A percentile compares a stretch with the other conserved stretches of the same genome.
These are phyloP conservation scores for Colletotrichum gigasporum DNA, from an alignment of 2,329 filamentous ascomycete species.

Conservation along the genomic window DNA sequence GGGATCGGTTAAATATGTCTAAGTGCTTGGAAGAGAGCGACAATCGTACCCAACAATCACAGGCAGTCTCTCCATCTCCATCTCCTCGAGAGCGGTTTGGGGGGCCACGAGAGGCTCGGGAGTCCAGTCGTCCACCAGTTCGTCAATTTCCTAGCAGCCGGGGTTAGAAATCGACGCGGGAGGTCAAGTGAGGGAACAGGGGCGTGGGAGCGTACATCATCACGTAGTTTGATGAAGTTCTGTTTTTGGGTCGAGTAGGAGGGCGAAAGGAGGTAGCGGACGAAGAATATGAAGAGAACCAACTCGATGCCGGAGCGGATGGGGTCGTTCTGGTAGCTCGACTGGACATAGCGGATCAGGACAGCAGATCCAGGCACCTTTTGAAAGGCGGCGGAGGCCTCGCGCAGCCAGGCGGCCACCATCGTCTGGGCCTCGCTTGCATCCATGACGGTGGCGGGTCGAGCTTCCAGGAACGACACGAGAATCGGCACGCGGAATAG, in stretches of 20 bases:
- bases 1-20: conserved; percentile 10
- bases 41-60: conserved; percentile 83
- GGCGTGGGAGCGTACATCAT: conserved; percentile 64
- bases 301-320: conserved; percentile 93
- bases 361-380: conserved; percentile 94
- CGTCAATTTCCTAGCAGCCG: conserved; percentile 80
- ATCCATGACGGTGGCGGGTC: conserved; percentile 59
- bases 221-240: conserved; percentile 87
- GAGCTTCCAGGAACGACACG: not conserved
- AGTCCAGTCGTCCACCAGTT: conserved; percentile 94
- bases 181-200: not conserved
- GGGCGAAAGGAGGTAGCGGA: conserved; percentile 90
- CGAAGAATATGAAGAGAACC: conserved; percentile 92
- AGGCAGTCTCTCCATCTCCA: conserved; percentile 85
- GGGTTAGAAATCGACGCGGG: conserved; percentile 37
- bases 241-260: conserved; percentile 92
- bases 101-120: conserved; percentile 88
- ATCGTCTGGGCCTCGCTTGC: conserved; percentile 68
- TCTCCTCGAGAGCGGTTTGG: conserved; percentile 78
- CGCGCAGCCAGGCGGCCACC: conserved; percentile 60
- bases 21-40: not conserved
- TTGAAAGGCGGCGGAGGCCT: conserved; percentile 76
- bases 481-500: not conserved
- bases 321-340: conserved; percentile 97
- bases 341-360: conserved; percentile 92